Base-by-base conservation (phyloP, 2,329 filamentous ascomycete genomes). In the Iodosphaeria phyllophila region DNA sequence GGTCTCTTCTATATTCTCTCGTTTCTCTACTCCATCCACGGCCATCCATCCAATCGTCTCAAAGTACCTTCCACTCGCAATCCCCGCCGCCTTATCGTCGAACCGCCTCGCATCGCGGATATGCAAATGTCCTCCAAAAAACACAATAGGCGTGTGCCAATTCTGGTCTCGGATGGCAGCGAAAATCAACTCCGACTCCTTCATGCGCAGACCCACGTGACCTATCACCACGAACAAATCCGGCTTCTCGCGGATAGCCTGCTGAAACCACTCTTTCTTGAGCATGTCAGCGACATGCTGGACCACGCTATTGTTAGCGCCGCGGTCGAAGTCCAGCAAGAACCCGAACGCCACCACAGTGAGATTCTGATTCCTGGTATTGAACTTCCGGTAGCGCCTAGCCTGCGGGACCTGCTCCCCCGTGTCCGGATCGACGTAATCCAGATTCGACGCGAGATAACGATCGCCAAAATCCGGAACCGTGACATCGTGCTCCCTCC, bases 1-100 rank as follows among this genome's bases (percentile, higher is more conserved):
- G 14, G 31, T 35, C 18, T 37, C 35, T 24, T 43, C 40, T n/a
- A n/a, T n/a, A n/a, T n/a, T n/a, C 8, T 38, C 41, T 31, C 44
- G 47, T 34, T 52, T 54, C 20, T 46, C 36, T 27, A 66, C 37
- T 16, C 80, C 80, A 28, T 74, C 63, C 22, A 93, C 70, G 0
- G 83, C 92, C 65, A 89, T 71, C 64, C 89, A 95, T 2, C 86
- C 86, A 24, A 95, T 74, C 0, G 86, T 93, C 54, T 95, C 86
- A 58, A 93, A 76, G 47, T 93, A 95, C 1, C 86, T 67, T 4
- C 86, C 86, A 37, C 79, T 89, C 20, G 83, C 83, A 5, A 95
- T 56, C 1, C 74, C 84, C 32, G 77, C 73, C 0, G 84, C 70
- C 27, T 70, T 73, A 19, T 64, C 63, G 46, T 93, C 86, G 39